These are phyloP conservation scores for Diaporthe amygdali DNA, from an alignment of 2,329 filamentous ascomycete genomes.

Conservation along the genomic window DNA sequence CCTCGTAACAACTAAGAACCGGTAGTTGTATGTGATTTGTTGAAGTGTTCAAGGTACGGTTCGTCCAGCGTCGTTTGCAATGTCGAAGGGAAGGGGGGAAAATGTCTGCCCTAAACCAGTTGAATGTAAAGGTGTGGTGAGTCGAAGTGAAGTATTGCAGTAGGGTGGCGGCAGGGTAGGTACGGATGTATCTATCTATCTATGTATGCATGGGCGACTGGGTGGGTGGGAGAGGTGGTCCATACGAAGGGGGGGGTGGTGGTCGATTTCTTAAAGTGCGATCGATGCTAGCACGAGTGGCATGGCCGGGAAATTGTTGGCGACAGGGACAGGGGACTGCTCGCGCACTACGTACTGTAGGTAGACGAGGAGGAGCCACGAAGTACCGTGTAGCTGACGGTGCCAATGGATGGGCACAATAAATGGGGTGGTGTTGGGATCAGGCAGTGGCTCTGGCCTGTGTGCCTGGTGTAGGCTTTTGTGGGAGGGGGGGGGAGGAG, in stretches of 20 bases:
- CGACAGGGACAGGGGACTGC: slow-evolving; percentile 22
- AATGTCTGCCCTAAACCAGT: slow-evolving; percentile 16
- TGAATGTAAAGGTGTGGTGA: slow-evolving; percentile 12
- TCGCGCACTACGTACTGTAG: not conserved
- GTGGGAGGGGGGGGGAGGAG: not conserved
- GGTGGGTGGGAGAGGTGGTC: slow-evolving; percentile 23
- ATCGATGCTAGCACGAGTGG: slow-evolving; percentile 24
- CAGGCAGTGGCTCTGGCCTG: not conserved
- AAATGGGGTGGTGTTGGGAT: not conserved
- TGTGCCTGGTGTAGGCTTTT: too few species aligned
- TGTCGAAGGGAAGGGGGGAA: slow-evolving; percentile 4
- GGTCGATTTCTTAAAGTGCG: slow-evolving; percentile 26
- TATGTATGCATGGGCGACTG: slow-evolving; percentile 15
- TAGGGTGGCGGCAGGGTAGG: slow-evolving; percentile 6
- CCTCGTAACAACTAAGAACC: slow-evolving; percentile 16
- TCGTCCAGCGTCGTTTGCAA: slow-evolving; percentile 25
- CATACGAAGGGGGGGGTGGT: slow-evolving; percentile 16
- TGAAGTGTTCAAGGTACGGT: slow-evolving; percentile 13
- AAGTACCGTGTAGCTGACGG: slow-evolving; percentile 11
- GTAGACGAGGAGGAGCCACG: slow-evolving; percentile 2
- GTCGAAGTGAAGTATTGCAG: slow-evolving; percentile 19
- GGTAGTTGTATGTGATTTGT: slow-evolving; percentile 11
- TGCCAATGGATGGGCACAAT: not conserved
- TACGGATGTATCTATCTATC: slow-evolving; percentile 10
- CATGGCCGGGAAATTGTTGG: slow-evolving; percentile 27